Base-by-base conservation (phyloP, 2,329 filamentous ascomycete genomes). In the Aquanectria penicillioides region DNA sequence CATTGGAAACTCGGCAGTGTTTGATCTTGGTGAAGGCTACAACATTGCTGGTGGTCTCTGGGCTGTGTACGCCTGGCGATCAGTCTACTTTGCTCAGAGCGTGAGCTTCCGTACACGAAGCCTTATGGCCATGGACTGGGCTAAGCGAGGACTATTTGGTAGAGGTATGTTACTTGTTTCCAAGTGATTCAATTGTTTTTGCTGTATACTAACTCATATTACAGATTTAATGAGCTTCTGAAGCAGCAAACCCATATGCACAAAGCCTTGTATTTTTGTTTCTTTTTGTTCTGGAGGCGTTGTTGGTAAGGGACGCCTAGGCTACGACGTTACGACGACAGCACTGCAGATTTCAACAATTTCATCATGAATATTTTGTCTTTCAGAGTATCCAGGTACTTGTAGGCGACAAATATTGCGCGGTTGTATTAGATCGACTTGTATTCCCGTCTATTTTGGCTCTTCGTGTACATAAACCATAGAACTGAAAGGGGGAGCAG, bases 101-200 rank as follows among this genome's bases (percentile, higher is more conserved):
- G 95, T 99, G 43, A 97, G 94, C 76, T 84, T 98, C 59, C 83
- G 95, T 67, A 99, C 95, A 22, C 86, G 94, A 62, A 86, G 93
- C 64, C 78, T 99, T 71, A 82, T 99, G 77, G 93, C 93, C 15
- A 97, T 99, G 95, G 95, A 99, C 75, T 99, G 95, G 95, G 89
- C 88, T n/a, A 99, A 98, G 86, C 85, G 96, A 74, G 92, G 93
- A 11, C 77, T 99, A 18, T 99, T 99, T 80, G 95, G 95, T 67
- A 86, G 95, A 89, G 95, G 94, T 97, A 78, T 81, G 89, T 81
- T 28, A 56, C 40, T 50, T 11, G 36, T 31, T 20, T 36, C 1
- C 5, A 6, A 41, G 15, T 20, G 53, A 22, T 20, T n/a, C n/a
- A n/a, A 18, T 17, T 20, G 17, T 50, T 11, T 51, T 36, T 17